Evolutionary conservation across 805 yeast species (phyloP), one percentile per base, ranked within the genome.

Genomic region (Zygoascus biomembranicola): DNA sequence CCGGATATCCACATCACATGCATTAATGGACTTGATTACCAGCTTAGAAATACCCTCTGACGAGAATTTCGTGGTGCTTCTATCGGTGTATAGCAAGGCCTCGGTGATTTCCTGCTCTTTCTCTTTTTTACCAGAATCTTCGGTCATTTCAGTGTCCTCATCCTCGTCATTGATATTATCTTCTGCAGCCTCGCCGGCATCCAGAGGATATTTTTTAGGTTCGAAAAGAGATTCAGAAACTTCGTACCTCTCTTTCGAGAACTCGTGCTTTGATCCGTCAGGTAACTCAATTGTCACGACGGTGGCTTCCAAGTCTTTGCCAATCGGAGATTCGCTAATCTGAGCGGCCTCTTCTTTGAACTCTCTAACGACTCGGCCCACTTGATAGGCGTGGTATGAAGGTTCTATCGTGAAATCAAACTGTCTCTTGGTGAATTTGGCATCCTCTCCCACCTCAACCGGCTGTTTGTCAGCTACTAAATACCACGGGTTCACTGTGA

Each of bases 1-100:
- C 55, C 95, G 77, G 28, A 89, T 86, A 77, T 92, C 99, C 64
- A 94, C 88, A 68, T 90, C 97, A 48, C 72, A 69, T 1, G 68
- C 61, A 47, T 65, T 69, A 55, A 69, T 59, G 28, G 79, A 79
- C 59, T 76, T 81, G 46, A 78, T 77, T 52, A 80, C 76, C 56
- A 90, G 71, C 54, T 79, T 82, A 1, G 86, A 78, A 14, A 89
- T 60, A 1, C 80, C 80, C 19, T 63, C 50, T 8, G 11, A 9
- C 2, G 41, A 32, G 16, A 49, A 28, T 8, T 46, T 52, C 10
- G 51, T 31, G 1, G 59, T 52, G 16, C 57, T 45, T 10, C 60
- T 50, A 35, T 59, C 62, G 16, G 61, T 59, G 49, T 50, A 45
- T 19, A 55, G 26, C 42, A 57, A 42, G 16, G 54, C 37, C 8